Evolutionary conservation across 352 stramenopile species (phyloP), one percentile per base, ranked within the genome.

Genomic region (Halophytophthora batemanensis): DNA sequence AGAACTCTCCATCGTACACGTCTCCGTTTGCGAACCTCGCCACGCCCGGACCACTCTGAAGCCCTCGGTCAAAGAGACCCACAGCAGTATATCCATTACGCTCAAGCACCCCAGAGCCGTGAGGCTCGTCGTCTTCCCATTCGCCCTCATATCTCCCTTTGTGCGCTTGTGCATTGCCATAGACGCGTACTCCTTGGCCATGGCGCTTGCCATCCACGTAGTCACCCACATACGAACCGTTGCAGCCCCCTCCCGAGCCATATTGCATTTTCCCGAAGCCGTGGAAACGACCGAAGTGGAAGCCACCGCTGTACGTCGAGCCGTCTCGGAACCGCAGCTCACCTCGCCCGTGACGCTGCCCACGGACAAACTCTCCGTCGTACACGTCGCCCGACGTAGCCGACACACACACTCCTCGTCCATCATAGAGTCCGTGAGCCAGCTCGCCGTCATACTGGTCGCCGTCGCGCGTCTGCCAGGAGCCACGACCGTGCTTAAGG

Each of bases 1-100:
- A 29, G 22, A 90, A 87, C 10, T 64, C 43, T 3, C 83, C 83
- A 45, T 92, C 79, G 55, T 92, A 94, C 21, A 65, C 61, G 51
- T 92, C 81, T 1, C 83, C 81, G 38, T 81, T 87, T 12, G 66
- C 55, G 31, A 76, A 89, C 17, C 56, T 74, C 47, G 84, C 71
- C 7, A 61, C 64, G 0, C 81, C 79, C 22, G 87, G 71, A 33
- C 81, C 81, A 23, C 68, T 64, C 47, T 81, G 76, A n/a, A 66
- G 41, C 6, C 77, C 81, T 15, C 61, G 36, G 3, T 56, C 25
- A 51, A 94, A 87, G 36, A 75, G 55, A 2, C 81, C 83, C 36
- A 90, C 73, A 44, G 81, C 77, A 25, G 74, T 86, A 37, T 72
- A 82, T 2, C 48, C 62, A 13, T 61, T 64, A 34, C 66, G 71